Conservation (phyloP, 164 flowering plant species). For the Vitis rupestris region DNA sequence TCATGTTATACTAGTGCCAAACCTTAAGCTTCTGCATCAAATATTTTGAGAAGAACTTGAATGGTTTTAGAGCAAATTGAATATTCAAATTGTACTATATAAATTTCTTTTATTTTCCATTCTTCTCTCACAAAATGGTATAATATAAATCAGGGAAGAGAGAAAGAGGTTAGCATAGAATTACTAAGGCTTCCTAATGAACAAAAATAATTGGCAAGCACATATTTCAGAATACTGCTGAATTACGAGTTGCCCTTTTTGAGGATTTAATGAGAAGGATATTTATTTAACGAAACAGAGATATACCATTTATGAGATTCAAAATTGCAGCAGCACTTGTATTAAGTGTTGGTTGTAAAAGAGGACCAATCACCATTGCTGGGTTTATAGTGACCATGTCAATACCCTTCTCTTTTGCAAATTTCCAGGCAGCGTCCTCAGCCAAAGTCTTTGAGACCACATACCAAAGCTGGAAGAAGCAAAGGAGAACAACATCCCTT, state of each 20-base stretch:
- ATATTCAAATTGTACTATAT: too few species aligned
- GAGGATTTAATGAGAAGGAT: background rate
- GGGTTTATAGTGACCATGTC: conserved; percentile 68
- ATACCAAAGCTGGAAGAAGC: conserved; percentile 50
- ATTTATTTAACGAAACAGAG: background rate
- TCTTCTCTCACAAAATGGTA: too few species aligned
- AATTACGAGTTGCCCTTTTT: too few species aligned
- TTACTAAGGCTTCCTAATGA: too few species aligned
- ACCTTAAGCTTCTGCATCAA: background rate
- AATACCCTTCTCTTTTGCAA: conserved; percentile 54
- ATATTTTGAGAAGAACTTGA: background rate
- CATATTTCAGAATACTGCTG: background rate
- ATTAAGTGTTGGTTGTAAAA: conserved; percentile 66
- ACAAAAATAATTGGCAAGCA: background rate
- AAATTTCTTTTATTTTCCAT: too few species aligned
- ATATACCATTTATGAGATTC: conserved; percentile 46
- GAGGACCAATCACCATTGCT: conserved; percentile 69
- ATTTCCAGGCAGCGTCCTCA: conserved; percentile 78
- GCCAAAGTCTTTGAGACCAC: conserved; percentile 69
- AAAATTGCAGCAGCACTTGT: conserved; percentile 48
- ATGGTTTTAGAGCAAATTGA: too few species aligned
- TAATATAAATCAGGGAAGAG: too few species aligned
- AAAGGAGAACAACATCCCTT: background rate
- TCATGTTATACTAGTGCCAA: background rate
- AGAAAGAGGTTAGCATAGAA: too few species aligned